Evolutionary conservation across 2,329 filamentous ascomycete species (phyloP).

Genomic region (Diplodia scrobiculata): DNA sequence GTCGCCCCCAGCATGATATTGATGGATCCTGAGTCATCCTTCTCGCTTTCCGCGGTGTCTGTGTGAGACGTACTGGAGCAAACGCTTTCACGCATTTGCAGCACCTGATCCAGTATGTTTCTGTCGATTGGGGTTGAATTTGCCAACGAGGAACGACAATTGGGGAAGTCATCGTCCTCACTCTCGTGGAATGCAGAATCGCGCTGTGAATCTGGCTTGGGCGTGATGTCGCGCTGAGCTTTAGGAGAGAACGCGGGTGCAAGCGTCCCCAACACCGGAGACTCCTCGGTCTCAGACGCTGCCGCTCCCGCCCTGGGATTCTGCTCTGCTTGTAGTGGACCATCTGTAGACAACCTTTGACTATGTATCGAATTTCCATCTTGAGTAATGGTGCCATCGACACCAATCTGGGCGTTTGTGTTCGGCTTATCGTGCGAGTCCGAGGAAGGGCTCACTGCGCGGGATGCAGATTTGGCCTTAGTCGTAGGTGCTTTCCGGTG

Average conservation of each 20-base stretch:
- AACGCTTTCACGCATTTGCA: constrained; percentile 52
- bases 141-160: neutral
- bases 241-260: constrained; percentile 10
- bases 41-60: constrained; percentile 40
- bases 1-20: constrained; percentile 58
- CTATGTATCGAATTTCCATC: neutral
- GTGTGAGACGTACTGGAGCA: constrained; percentile 41
- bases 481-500: constrained; percentile 3
- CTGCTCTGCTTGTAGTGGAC: constrained; percentile 38
- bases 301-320: constrained; percentile 44
- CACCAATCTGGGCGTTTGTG: neutral
- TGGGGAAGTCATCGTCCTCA: neutral
- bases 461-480: constrained; percentile 6
- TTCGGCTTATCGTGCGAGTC: neutral
- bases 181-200: neutral
- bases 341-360: constrained; percentile 1
- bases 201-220: constrained; percentile 18
- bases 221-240: neutral
- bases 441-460: constrained; percentile 22
- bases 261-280: constrained; percentile 63
- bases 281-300: constrained; percentile 57
- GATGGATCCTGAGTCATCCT: constrained; percentile 58
- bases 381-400: neutral
- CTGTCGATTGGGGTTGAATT: neutral
- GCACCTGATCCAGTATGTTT: constrained; percentile 50